phyloP scores from a whole-genome alignment of 2,329 filamentous ascomycete species.

The Aspergillus sclerotialis region DNA sequence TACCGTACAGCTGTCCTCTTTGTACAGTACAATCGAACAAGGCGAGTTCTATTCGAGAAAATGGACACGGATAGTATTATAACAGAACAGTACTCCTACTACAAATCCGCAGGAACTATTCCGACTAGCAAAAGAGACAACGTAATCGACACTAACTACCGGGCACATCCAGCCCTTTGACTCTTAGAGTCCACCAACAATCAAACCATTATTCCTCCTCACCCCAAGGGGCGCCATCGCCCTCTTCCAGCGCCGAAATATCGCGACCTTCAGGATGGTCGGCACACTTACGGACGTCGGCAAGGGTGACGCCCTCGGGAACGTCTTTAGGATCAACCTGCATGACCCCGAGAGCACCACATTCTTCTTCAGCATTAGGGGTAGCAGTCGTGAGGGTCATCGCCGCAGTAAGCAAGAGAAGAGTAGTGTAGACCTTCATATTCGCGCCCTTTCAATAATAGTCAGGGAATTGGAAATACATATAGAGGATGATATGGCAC shows the following conservation, averaged over 20 bases:
- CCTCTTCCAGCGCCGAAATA: background rate
- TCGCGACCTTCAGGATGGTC: constrained; percentile 8
- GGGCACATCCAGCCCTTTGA: background rate
- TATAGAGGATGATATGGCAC: background rate
- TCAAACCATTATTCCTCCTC: background rate
- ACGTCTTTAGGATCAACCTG: constrained; percentile 11
- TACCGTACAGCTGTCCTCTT: too few relatives aligned
- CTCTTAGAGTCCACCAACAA: background rate
- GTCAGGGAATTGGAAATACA: background rate
- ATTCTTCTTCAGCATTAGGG: constrained; percentile 7
- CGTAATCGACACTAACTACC: background rate
- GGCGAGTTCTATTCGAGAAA: too few relatives aligned
- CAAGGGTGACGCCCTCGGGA: constrained; percentile 8
- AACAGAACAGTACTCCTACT: background rate
- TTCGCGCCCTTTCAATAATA: background rate
- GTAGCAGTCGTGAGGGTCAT: background rate
- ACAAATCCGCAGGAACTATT: background rate
- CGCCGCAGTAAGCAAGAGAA: background rate
- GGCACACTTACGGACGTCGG: constrained; percentile 12
- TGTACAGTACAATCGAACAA: too few relatives aligned
- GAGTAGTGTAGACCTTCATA: background rate
- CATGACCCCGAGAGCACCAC: constrained; percentile 12
- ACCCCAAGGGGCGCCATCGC: background rate
- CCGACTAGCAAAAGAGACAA: background rate
- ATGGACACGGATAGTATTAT: too few relatives aligned